A percentile compares a stretch with the other conserved stretches of the same genome.
These are phyloP conservation scores for Ehretia macrophylla DNA, from an alignment of 257 asterid genomes.

Conservation along the genomic window DNA sequence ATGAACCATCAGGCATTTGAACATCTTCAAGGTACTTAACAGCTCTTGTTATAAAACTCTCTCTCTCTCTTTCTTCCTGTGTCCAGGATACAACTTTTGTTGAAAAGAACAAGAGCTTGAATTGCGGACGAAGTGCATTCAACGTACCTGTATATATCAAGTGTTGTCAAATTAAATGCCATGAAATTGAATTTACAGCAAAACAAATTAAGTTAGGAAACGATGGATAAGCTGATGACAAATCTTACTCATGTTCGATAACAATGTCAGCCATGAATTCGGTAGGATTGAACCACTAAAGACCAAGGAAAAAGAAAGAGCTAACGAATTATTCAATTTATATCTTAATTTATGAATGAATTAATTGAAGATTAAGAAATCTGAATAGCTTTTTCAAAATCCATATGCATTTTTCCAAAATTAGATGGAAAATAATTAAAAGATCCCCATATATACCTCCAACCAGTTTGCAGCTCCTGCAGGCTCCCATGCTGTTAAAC, in stretches of 20 bases:
- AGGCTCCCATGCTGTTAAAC: slow-evolving; percentile 87
- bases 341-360: neutral
- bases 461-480: slow-evolving; percentile 71
- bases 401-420: neutral
- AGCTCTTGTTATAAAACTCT: slow-evolving; percentile 36
- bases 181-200: too few relatives aligned
- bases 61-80: slow-evolving; percentile 55
- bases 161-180: neutral
- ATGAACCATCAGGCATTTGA: slow-evolving; percentile 76
- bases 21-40: slow-evolving; percentile 44
- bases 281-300: slow-evolving; percentile 67
- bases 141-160: slow-evolving; percentile 33
- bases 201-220: too few relatives aligned
- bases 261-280: slow-evolving; percentile 68
- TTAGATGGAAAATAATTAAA: neutral
- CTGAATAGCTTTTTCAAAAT: neutral
- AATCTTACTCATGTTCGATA: slow-evolving; percentile 71
- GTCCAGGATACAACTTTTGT: slow-evolving; percentile 49
- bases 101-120: slow-evolving; percentile 61
- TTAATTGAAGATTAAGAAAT: neutral
- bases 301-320: neutral
- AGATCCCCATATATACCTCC: too few relatives aligned
- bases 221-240: neutral
- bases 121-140: slow-evolving; percentile 80
- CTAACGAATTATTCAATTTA: neutral